Evolutionary conservation across 1,139 yeast genomes (phyloP), one percentile per base, ranked within the genome.

Genomic region (Protomyces lactucae-debilis): DNA sequence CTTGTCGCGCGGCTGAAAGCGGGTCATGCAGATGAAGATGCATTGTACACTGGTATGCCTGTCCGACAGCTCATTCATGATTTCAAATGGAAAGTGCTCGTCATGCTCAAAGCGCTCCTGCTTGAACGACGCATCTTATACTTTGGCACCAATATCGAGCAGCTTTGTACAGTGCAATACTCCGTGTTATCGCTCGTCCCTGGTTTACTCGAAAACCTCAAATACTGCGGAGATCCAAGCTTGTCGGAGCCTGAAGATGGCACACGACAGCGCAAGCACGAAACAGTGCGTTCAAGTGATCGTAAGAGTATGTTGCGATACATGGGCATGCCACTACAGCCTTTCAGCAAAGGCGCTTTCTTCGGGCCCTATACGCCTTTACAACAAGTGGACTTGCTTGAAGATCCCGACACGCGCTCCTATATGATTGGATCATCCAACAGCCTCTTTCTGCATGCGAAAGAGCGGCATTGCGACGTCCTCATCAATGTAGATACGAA

Each of bases 281-380:
- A 59, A n/a, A 83, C 92, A 18, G 79, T 93, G 68, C 86, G 84
- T 70, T 85, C 96, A 4, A 86, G 88, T 66, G 91, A 89, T 73
- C 78, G 97, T 64, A 80, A 81, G 68, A 88, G 96, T 0, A 81
- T 92, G 75, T 76, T 92, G 64, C 78, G 84, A 52, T 93, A 90
- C 73, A 83, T 90, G 74, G 99, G 99, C 0, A 79, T 93, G 53
- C 99, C 99, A 0, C 77, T 93, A 61, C 93, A 88, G 71, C 76
- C 91, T 0, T 93, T 93, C 76, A 90, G 91, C 10, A 83, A 85
- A 70, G 95, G 95, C 48, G 90, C 96, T 2, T 82, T 92, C 68
- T 92, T 95, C 80, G 87, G 88, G 69, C 98, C 99, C 0, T 93
- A 92, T 74, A 82, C 92, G 25, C 96, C 99, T 0, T 77, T 93